Percentiles rank a stretch among this genome's conserved stretches.
Conservation (phyloP, 139 green algal genomes). For the Auxenochlorella pyrenoidosa region DNA sequence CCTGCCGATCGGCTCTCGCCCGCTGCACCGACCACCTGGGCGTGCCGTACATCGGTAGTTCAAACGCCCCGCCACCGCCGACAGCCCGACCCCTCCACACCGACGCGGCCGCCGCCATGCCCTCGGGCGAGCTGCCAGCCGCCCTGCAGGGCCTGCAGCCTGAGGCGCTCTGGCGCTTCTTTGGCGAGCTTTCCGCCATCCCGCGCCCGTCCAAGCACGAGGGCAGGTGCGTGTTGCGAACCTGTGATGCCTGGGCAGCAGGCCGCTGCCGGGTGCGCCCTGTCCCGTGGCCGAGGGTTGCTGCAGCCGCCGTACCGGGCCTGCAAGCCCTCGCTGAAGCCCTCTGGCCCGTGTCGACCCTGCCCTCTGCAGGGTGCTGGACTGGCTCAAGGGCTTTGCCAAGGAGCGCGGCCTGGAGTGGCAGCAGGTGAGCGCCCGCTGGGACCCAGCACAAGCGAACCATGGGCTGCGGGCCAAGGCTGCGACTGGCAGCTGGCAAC, state of each 20-base stretch:
- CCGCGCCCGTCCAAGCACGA: constrained; percentile 75
- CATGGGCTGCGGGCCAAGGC: too few species aligned
- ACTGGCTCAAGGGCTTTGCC: constrained; percentile 74
- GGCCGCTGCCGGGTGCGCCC: too few species aligned
- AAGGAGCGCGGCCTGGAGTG: constrained; percentile 55
- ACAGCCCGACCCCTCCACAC: background rate
- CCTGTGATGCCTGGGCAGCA: background rate
- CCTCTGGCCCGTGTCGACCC: background rate
- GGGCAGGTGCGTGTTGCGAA: constrained; percentile 44
- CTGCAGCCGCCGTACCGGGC: background rate
- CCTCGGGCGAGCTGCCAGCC: background rate
- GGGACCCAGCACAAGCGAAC: too few species aligned
- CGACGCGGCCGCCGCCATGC: background rate
- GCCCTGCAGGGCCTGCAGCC: constrained; percentile 47
- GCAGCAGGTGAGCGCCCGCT: constrained; percentile 15
- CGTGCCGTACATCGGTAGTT: too few species aligned
- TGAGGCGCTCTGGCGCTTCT: constrained; percentile 51
- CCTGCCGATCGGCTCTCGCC: too few species aligned
- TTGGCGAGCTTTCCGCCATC: constrained; percentile 55
- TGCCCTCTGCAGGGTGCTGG: constrained; percentile 56
- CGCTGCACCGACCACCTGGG: too few species aligned
- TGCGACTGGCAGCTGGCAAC: too few species aligned
- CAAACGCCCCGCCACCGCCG: background rate
- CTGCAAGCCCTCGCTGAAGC: too few species aligned
- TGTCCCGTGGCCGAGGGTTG: too few species aligned